Conservation (phyloP, 345 rosid species). For the Hypericum perforatum region DNA sequence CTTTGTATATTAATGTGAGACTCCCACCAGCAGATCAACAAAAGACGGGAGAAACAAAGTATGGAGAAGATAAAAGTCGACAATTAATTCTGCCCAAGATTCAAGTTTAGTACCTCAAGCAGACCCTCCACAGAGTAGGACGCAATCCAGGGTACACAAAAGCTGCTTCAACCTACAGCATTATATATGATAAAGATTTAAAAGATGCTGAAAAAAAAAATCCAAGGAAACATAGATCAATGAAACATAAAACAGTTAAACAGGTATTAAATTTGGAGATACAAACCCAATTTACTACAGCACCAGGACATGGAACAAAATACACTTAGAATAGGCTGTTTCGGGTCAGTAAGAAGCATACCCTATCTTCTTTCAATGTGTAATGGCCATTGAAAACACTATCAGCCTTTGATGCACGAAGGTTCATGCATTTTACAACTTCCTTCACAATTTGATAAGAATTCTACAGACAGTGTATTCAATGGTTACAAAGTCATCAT, state of each 20-base stretch:
- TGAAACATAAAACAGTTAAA: neutral
- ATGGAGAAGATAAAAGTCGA: neutral
- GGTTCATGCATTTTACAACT: constrained; percentile 68
- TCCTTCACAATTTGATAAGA: constrained; percentile 84
- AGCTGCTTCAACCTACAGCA: constrained; percentile 77
- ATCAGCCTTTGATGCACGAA: constrained; percentile 65
- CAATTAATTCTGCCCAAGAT: neutral
- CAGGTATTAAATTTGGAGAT: no score
- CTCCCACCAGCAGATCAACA: no score
- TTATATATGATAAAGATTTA: neutral
- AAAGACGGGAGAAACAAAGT: no score
- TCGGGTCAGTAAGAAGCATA: constrained; percentile 12
- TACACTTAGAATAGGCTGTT: neutral
- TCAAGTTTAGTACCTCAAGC: constrained; percentile 54
- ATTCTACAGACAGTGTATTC: constrained; percentile 39
- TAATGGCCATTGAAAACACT: constrained; percentile 62
- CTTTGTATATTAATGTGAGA: no score
- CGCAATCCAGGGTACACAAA: constrained; percentile 68
- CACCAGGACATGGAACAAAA: neutral
- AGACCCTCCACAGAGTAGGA: constrained; percentile 72
- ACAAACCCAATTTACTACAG: no score
- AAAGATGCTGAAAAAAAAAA: constrained; percentile 2
- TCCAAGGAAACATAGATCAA: neutral
- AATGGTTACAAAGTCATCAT: neutral
- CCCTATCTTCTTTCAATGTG: constrained; percentile 73